phyloP scores from a whole-genome alignment of 306 rosid species.

The Cicer cuneatum region DNA sequence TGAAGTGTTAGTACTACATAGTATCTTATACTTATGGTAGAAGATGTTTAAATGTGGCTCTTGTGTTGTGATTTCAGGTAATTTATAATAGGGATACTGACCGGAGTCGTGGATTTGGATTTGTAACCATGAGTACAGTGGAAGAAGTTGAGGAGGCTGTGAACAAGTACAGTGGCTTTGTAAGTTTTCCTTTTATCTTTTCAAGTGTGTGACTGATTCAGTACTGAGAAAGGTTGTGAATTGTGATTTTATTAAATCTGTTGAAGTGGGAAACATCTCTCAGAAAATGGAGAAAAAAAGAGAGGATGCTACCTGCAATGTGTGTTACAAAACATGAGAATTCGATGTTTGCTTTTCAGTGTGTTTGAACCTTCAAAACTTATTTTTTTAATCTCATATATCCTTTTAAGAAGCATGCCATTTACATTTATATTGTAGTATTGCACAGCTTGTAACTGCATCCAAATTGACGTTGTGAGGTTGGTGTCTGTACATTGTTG shows the following conservation, averaged over 20 bases:
- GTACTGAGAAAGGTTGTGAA: background rate
- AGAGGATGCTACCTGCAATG: background rate
- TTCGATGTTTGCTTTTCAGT: background rate
- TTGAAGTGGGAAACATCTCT: background rate
- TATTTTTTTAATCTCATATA: background rate
- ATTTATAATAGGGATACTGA: conserved; percentile 85
- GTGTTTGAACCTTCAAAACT: background rate
- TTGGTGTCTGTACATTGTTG: conserved; percentile 26
- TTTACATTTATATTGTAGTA: background rate
- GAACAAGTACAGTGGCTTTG: conserved; percentile 69
- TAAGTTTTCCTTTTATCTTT: conserved; percentile 51
- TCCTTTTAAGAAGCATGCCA: background rate
- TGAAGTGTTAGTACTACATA: too few species aligned
- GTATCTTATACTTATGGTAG: too few species aligned
- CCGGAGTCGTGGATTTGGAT: conserved; percentile 91
- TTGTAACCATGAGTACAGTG: conserved; percentile 85
- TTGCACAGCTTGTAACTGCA: conserved; percentile 5
- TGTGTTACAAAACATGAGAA: conserved; percentile 2
- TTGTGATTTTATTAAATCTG: background rate
- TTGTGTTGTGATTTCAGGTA: conserved; percentile 58
- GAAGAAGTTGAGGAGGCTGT: conserved; percentile 89
- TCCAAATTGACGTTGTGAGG: conserved; percentile 11
- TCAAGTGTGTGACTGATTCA: background rate
- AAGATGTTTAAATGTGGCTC: background rate
- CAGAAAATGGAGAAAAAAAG: background rate